Percentiles rank a stretch among this genome's conserved stretches.
Conservation (phyloP, 202 grass and related monocot species). For the Digitaria exilis region DNA sequence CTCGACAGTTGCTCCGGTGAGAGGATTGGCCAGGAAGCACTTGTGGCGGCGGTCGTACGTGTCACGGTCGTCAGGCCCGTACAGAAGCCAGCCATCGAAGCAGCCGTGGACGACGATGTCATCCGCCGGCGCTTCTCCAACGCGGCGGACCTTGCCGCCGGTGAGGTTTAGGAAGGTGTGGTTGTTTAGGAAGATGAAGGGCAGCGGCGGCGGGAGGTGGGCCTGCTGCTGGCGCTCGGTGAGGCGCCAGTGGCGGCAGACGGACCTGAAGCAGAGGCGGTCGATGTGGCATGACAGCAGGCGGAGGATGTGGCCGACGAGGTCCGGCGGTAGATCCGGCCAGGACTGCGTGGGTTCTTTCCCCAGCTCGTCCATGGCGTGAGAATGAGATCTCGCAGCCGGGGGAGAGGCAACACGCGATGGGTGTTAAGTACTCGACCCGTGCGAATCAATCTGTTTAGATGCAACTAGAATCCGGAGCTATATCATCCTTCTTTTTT, state of each 20-base stretch:
- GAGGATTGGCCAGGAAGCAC: neutral
- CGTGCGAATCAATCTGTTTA: neutral
- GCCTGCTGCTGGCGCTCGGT: neutral
- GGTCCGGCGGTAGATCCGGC: conserved; percentile 6
- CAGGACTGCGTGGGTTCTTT: neutral
- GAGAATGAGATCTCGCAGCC: neutral
- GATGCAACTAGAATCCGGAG: neutral
- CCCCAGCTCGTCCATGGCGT: neutral
- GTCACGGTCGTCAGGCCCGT: neutral
- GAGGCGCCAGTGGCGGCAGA: conserved; percentile 22
- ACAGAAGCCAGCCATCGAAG: neutral
- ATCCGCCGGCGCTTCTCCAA: neutral
- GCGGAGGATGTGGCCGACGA: neutral
- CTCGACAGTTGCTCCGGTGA: neutral
- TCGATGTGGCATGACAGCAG: neutral
- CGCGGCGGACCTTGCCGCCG: neutral
- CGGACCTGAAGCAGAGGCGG: conserved; percentile 1
- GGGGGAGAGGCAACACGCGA: neutral
- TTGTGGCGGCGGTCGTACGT: fast-evolving
- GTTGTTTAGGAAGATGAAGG: neutral
- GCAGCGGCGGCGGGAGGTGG: neutral
- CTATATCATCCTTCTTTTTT: too few species aligned
- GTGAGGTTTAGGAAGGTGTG: neutral
- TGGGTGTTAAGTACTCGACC: too few species aligned
- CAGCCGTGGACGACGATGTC: neutral